phyloP scores from a whole-genome alignment of 768 basidiomycete species.

The Leucocoprinus birnbaumii region DNA sequence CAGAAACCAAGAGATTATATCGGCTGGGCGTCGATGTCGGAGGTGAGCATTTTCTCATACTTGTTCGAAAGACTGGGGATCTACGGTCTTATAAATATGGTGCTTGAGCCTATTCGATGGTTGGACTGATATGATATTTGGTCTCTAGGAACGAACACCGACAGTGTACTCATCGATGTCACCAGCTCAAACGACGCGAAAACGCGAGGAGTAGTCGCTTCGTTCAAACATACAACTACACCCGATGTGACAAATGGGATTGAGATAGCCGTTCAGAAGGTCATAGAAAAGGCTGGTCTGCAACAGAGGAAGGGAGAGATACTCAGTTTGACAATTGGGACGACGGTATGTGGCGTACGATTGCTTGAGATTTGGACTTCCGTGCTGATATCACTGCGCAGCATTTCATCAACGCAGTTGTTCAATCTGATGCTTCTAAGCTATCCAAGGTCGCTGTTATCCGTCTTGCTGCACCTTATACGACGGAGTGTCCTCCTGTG shows the following conservation, averaged over 20 bases:
- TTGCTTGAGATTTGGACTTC: neutral
- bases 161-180: slow-evolving; percentile 30
- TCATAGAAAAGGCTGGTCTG: slow-evolving; percentile 36
- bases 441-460: slow-evolving; percentile 61
- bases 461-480: slow-evolving; percentile 59
- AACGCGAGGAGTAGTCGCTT: slow-evolving; percentile 33
- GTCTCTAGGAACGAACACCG: slow-evolving; percentile 30
- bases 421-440: slow-evolving; percentile 51
- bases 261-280: slow-evolving; percentile 42
- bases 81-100: too few relatives aligned
- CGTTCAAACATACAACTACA: slow-evolving; percentile 52
- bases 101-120: too few relatives aligned
- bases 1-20: slow-evolving; percentile 13
- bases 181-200: slow-evolving; percentile 21
- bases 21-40: slow-evolving; percentile 33
- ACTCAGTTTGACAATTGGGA: slow-evolving; percentile 56
- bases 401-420: slow-evolving; percentile 59
- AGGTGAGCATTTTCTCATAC: slow-evolving; percentile 13
- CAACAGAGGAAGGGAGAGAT: slow-evolving; percentile 31
- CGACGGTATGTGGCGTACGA: slow-evolving; percentile 36
- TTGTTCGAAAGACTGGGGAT: too few relatives aligned
- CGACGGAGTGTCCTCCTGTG: slow-evolving; percentile 55
- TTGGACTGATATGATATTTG: too few relatives aligned
- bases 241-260: slow-evolving; percentile 58
- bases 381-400: slow-evolving; percentile 11